These are phyloP conservation scores for Nakazawaea anatomiae DNA, from an alignment of 805 yeast species.

Conservation along the genomic window DNA sequence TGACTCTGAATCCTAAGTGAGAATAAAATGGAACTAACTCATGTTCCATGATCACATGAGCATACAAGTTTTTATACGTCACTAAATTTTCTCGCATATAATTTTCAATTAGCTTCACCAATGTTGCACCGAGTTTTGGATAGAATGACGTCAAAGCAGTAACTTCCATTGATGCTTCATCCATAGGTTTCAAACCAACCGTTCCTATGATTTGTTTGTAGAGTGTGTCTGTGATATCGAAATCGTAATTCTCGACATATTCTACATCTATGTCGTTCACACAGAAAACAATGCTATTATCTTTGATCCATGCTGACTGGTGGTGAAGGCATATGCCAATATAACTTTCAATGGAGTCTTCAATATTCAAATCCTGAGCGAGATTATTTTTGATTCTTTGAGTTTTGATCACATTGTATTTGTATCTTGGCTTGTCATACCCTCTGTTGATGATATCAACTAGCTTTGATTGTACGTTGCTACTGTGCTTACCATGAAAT, in stretches of 20 bases:
- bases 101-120: constrained; percentile 15
- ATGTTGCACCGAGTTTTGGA: constrained; percentile 29
- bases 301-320: constrained; percentile 17
- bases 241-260: constrained; percentile 9
- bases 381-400: constrained; percentile 32
- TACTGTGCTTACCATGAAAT: constrained; percentile 1
- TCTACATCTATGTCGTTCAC: constrained; percentile 12
- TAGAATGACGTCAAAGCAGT: constrained; percentile 50
- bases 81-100: constrained; percentile 13
- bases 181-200: constrained; percentile 25
- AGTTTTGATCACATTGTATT: constrained; percentile 34
- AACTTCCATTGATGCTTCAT: constrained; percentile 28
- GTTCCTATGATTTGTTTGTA: constrained; percentile 24
- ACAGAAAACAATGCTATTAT: background rate
- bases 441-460: constrained; percentile 39
- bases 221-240: constrained; percentile 15
- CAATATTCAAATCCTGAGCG: constrained; percentile 19
- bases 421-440: constrained; percentile 40
- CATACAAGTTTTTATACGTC: constrained; percentile 20
- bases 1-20: constrained; percentile 30
- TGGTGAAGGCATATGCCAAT: constrained; percentile 15
- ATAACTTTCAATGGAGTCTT: constrained; percentile 19
- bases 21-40: constrained; percentile 38
- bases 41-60: constrained; percentile 45
- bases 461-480: constrained; percentile 17